These are phyloP conservation scores for Stephania japonica DNA, from an alignment of 164 flowering plant species.

Conservation along the genomic window DNA sequence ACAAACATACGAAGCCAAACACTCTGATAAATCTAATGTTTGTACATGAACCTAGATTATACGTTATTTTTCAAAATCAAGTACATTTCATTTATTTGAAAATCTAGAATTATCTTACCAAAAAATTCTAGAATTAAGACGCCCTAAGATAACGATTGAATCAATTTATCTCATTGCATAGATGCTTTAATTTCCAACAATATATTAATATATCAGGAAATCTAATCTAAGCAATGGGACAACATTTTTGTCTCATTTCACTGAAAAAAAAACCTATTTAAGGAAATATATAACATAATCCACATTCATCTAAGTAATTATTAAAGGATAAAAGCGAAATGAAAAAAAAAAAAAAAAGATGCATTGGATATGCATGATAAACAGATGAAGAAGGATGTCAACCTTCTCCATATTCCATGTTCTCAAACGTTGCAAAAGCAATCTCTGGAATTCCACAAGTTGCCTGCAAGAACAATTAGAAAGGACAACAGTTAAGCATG, in stretches of 20 bases:
- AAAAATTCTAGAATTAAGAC: no score
- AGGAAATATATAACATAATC: not conserved
- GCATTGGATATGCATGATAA: not conserved
- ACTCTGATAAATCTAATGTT: no score
- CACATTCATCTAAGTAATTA: not conserved
- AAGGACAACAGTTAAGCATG: conserved; percentile 9
- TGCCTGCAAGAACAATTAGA: conserved; percentile 46
- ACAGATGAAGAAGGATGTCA: conserved; percentile 11
- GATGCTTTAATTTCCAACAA: no score
- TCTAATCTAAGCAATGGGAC: not conserved
- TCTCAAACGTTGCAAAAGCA: conserved; percentile 90
- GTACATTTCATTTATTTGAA: no score
- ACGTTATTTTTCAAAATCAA: no score
- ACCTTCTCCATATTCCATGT: conserved; percentile 99
- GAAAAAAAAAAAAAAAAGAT: not conserved
- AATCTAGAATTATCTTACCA: no score
- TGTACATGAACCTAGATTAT: no score
- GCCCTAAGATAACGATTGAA: no score
- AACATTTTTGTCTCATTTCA: no score
- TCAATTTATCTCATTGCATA: no score
- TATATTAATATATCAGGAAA: not conserved
- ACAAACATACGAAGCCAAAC: no score
- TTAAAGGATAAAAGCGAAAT: not conserved
- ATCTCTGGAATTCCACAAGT: conserved; percentile 96
- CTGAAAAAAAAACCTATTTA: no score